These are phyloP conservation scores for Vigna hirtella DNA, from an alignment of 306 rosid genomes.

Conservation along the genomic window DNA sequence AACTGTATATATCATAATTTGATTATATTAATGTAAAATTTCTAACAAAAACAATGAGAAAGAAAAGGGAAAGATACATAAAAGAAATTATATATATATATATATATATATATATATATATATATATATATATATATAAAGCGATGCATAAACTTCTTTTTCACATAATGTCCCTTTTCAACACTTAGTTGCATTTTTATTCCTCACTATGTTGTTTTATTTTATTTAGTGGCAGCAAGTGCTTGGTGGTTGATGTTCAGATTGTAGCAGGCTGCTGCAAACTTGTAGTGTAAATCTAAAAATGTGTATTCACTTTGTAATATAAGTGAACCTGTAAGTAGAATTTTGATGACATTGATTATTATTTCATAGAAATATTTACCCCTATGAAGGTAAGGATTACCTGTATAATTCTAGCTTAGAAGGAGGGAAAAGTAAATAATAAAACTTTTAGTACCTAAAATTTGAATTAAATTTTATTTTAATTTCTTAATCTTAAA, in stretches of 20 bases:
- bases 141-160: background rate
- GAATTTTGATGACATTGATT: constrained; percentile 43
- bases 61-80: no score
- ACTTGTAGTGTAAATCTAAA: constrained; percentile 32
- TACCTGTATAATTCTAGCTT: constrained; percentile 35
- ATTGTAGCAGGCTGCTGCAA: constrained; percentile 16
- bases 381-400: constrained; percentile 10
- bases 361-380: constrained; percentile 25
- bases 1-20: no score
- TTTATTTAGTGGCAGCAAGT: constrained; percentile 16
- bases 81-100: no score
- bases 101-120: no score
- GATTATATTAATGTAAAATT: no score
- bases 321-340: constrained; percentile 51
- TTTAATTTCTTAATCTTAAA: no score
- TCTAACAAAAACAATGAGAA: no score
- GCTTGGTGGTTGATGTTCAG: constrained; percentile 36
- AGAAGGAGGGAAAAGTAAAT: background rate
- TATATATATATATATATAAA: no score
- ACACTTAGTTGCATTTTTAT: constrained; percentile 19
- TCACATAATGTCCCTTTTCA: constrained; percentile 21
- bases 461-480: no score
- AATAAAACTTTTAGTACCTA: no score
- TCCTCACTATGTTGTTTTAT: constrained; percentile 2
- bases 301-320: constrained; percentile 39